Percentiles rank a stretch among this genome's conserved stretches.
These are phyloP conservation scores for Chrysoporthe cubensis DNA, from an alignment of 2,329 filamentous ascomycete species.

Conservation along the genomic window DNA sequence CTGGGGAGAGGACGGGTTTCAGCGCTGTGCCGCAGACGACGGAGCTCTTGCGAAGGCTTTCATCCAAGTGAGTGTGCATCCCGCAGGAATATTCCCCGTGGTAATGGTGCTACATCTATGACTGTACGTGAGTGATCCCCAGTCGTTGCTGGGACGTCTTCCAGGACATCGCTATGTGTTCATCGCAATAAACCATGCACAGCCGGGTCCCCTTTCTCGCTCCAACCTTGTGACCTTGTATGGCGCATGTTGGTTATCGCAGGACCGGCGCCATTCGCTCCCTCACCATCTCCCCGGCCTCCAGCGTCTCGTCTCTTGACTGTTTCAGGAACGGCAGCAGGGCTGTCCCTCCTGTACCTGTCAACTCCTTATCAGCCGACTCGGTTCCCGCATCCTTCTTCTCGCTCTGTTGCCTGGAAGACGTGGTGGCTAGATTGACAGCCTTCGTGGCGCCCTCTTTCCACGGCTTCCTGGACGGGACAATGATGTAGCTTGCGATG, in stretches of 20 bases:
- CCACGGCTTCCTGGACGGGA: constrained; percentile 63
- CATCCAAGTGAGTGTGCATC: no score
- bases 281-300: constrained; percentile 37
- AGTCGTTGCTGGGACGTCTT: neutral
- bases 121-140: neutral
- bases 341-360: constrained; percentile 85
- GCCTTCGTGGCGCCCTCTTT: constrained; percentile 31
- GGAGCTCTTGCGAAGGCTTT: no score
- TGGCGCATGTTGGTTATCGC: neutral
- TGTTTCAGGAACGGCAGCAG: constrained; percentile 90
- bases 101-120: neutral
- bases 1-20: no score
- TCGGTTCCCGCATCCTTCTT: constrained; percentile 27
- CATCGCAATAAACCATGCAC: neutral
- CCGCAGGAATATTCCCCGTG: neutral
- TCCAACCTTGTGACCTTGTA: neutral
- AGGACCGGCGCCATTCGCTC: constrained; percentile 30
- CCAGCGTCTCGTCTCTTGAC: constrained; percentile 77
- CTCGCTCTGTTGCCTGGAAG: constrained; percentile 26
- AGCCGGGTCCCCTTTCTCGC: neutral
- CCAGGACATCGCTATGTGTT: neutral
- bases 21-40: no score
- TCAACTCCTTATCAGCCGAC: constrained; percentile 57
- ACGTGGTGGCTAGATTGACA: constrained; percentile 24
- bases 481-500: constrained; percentile 86